phyloP scores from a whole-genome alignment of 2,329 filamentous ascomycete genomes.

The Endothia cerciana region DNA sequence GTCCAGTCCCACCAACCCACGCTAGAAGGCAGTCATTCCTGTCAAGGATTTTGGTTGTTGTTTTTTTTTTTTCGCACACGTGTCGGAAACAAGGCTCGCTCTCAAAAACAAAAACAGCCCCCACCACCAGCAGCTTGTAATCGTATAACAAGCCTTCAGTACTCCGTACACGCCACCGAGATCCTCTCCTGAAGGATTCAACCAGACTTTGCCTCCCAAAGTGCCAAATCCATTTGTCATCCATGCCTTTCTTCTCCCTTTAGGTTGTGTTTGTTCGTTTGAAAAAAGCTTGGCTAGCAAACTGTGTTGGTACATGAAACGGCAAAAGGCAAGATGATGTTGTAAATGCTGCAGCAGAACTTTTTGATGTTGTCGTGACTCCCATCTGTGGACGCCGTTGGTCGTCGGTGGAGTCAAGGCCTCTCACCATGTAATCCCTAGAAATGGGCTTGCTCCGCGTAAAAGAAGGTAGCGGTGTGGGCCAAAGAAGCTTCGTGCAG shows the following conservation, averaged over 20 bases:
- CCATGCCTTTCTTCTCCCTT: constrained; percentile 20
- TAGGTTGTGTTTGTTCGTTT: constrained; percentile 1
- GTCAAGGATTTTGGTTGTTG: neutral
- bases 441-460: constrained; percentile 32
- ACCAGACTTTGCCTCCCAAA: constrained; percentile 4
- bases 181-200: constrained; percentile 25
- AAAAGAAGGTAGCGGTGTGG: constrained; percentile 35
- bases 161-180: constrained; percentile 24
- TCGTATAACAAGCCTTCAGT: constrained; percentile 19
- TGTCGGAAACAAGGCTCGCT: constrained; percentile 24
- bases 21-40: neutral
- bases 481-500: constrained; percentile 39
- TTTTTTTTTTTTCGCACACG: neutral
- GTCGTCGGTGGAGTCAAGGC: constrained; percentile 24
- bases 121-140: constrained; percentile 13
- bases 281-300: constrained; percentile 15
- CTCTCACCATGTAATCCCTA: constrained; percentile 33
- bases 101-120: constrained; percentile 21
- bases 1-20: neutral
- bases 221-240: constrained; percentile 27
- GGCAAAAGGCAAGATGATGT: constrained; percentile 19
- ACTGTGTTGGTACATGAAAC: constrained; percentile 27
- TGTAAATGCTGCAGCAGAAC: constrained; percentile 29
- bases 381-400: constrained; percentile 20
- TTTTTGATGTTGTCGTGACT: constrained; percentile 22